Evolutionary conservation across 176 grass and related monocot genomes (phyloP), one percentile per base, ranked within the genome.

Genomic region (Pharus latifolius): DNA sequence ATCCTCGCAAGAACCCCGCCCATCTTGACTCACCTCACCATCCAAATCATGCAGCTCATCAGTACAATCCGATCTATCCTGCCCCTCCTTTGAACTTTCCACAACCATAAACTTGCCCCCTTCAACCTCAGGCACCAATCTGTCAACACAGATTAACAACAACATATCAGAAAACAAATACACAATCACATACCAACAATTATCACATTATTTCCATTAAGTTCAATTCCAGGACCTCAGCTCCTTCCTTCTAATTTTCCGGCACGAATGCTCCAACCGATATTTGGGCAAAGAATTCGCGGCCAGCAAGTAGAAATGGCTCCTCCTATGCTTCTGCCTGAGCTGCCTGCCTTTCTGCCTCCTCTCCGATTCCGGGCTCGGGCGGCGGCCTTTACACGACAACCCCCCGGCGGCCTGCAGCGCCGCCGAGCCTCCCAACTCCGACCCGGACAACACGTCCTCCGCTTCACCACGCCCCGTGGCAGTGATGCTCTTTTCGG

Each of bases 161-260:
- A 56, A n/a, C 14, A 33, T 35, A 49, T 77, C 35, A 74, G 67
- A 65, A 48, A 24, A n/a, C 20, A 9, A 72, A 30, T 32, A 33
- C 35, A 49, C 43, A 38, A 2, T 6, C 27, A 72, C 32, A 48
- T 2, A n/a, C 28, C 6, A 74, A 29, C 47, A 70, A 41, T 25
- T 7, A 65, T 38, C 69, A 61, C 10, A 15, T 9, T 41, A 65
- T 42, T 38, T 25, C 20, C 53, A 48, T 68, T 33, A 50, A 74
- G 38, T 26, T 1, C 8, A 57, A 58, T 55, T 49, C 1, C 25
- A 17, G 52, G 63, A 99, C 90, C 87, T 86, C 44, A 82, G 50
- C 63, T 96, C 88, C 73, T 89, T 96, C 30, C 48, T 67, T 78
- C 88, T 88, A 62, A 94, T 79, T 82, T 88, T 99, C 62, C 95